Evolutionary conservation across 805 yeast species (phyloP).

Genomic region (Myxozyma lipomycoides): DNA sequence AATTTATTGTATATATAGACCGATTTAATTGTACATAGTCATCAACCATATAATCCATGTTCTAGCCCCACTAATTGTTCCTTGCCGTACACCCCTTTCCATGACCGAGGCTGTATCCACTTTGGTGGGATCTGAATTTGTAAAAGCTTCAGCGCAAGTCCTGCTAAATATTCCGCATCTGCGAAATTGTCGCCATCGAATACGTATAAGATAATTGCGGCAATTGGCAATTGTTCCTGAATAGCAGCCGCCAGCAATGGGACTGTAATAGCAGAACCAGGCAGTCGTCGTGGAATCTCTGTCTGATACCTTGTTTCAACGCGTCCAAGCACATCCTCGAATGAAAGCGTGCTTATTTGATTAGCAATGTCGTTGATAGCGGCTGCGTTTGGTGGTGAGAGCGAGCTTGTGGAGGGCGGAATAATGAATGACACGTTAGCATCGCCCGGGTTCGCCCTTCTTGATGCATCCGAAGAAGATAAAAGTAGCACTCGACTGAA

Average conservation of each 20-base stretch:
- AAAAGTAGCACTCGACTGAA: slow-evolving; percentile 52
- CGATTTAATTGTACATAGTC: background rate
- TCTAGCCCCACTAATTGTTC: slow-evolving; percentile 66
- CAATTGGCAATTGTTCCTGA: slow-evolving; percentile 26
- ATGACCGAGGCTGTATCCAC: slow-evolving; percentile 64
- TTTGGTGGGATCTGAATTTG: slow-evolving; percentile 17
- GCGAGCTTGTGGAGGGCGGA: slow-evolving; percentile 1
- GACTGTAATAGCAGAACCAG: slow-evolving; percentile 37
- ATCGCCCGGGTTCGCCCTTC: slow-evolving; percentile 24
- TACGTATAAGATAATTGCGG: slow-evolving; percentile 56
- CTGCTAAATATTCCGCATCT: slow-evolving; percentile 60
- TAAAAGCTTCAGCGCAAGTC: slow-evolving; percentile 36
- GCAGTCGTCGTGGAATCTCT: slow-evolving; percentile 27
- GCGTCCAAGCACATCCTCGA: background rate
- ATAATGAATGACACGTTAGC: slow-evolving; percentile 1
- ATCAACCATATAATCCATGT: slow-evolving; percentile 65
- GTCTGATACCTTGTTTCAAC: background rate
- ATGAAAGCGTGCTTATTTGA: slow-evolving; percentile 2
- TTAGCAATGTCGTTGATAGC: background rate
- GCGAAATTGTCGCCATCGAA: slow-evolving; percentile 86
- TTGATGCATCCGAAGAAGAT: slow-evolving; percentile 64
- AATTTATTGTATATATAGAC: too few species aligned
- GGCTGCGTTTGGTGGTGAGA: slow-evolving; percentile 6
- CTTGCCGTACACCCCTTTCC: slow-evolving; percentile 83
- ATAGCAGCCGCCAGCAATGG: slow-evolving; percentile 29